These are phyloP conservation scores for Pseudocercospora musae DNA, from an alignment of 2,329 filamentous ascomycete genomes.

Conservation along the genomic window DNA sequence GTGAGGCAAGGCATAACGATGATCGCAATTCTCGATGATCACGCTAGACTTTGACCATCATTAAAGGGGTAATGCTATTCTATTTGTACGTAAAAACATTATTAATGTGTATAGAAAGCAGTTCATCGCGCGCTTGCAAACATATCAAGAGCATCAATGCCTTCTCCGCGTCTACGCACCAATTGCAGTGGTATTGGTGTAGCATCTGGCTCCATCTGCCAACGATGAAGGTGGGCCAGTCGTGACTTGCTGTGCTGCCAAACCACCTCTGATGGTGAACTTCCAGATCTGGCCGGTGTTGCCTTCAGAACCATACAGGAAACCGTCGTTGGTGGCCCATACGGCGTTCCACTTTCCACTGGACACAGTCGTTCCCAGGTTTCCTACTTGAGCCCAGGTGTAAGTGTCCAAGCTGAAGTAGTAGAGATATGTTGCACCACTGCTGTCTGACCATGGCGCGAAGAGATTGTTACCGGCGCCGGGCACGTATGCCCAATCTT, in stretches of 20 bases:
- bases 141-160: not conserved
- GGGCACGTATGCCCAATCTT: conserved; percentile 15
- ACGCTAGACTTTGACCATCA: too few relatives aligned
- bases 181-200: not conserved
- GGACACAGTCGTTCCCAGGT: not conserved
- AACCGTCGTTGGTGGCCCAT: conserved; percentile 4
- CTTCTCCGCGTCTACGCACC: not conserved
- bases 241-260: not conserved
- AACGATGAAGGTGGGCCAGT: not conserved
- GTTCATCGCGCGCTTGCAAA: not conserved
- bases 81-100: not conserved
- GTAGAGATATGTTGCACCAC: conserved; percentile 4
- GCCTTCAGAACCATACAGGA: conserved; percentile 12
- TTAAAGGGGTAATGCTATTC: not conserved
- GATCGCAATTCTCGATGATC: too few relatives aligned
- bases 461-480: conserved; percentile 6
- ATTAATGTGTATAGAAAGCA: not conserved
- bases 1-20: too few relatives aligned
- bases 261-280: conserved; percentile 1
- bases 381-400: not conserved
- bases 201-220: conserved; percentile 12
- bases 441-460: not conserved
- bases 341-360: conserved; percentile 12
- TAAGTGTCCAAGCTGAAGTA: not conserved
- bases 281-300: conserved; percentile 12